phyloP scores from a whole-genome alignment of 495 filamentous ascomycete species.

The Penicillium longicatenatum region DNA sequence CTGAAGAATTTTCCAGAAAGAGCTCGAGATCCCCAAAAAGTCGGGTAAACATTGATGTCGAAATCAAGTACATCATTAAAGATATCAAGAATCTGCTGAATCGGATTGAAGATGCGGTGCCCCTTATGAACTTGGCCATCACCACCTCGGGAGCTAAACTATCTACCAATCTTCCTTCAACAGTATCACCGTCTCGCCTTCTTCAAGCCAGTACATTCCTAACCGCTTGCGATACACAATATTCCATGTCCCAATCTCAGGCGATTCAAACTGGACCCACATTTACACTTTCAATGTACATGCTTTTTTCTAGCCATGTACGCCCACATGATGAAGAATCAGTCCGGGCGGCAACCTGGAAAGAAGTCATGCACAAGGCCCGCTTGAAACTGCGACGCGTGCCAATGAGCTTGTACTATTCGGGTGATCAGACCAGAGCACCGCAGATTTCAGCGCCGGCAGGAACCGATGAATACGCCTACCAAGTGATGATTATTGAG shows the following conservation, averaged over 20 bases:
- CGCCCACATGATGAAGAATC: slow-evolving; percentile 63
- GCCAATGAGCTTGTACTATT: slow-evolving; percentile 42
- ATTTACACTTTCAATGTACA: slow-evolving; percentile 90
- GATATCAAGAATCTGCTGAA: slow-evolving; percentile 76
- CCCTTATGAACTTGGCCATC: slow-evolving; percentile 91
- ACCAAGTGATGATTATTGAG: slow-evolving; percentile 87
- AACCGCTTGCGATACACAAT: slow-evolving; percentile 84
- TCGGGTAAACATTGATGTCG: slow-evolving; percentile 51
- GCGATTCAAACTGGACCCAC: slow-evolving; percentile 85
- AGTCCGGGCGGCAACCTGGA: slow-evolving; percentile 83
- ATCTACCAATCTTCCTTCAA: slow-evolving; percentile 73
- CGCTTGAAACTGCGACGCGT: slow-evolving; percentile 74
- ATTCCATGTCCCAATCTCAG: slow-evolving; percentile 60
- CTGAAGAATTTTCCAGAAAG: slow-evolving; percentile 60
- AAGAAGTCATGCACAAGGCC: slow-evolving; percentile 96
- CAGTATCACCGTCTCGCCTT: slow-evolving; percentile 87
- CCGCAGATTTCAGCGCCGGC: slow-evolving; percentile 49
- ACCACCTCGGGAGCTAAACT: slow-evolving; percentile 90
- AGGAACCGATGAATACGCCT: slow-evolving; percentile 73
- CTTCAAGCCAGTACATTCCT: slow-evolving; percentile 94
- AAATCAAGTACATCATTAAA: slow-evolving; percentile 68
- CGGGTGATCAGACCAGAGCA: slow-evolving; percentile 16
- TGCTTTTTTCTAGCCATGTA: slow-evolving; percentile 88
- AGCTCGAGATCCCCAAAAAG: slow-evolving; percentile 51
- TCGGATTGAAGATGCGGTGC: slow-evolving; percentile 90